Base-by-base conservation (phyloP, 2,329 filamentous ascomycete species). In the Fusarium coicis region DNA sequence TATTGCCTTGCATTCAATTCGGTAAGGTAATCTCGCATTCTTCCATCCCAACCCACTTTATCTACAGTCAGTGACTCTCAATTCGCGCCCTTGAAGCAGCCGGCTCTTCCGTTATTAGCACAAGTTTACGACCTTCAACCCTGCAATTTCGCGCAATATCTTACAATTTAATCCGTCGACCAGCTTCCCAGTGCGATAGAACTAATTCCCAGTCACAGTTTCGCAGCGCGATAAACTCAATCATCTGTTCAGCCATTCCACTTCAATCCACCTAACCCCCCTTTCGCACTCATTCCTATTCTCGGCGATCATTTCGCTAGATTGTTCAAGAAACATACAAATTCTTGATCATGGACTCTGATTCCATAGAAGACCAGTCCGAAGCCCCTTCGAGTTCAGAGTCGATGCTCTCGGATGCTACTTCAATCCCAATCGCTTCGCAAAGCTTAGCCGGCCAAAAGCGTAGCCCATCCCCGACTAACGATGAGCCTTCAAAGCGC, bases 131-230 rank as follows among this genome's bases (percentile, higher is more conserved):
- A n/a, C 39, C 39, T 26, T 44, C 42, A 44, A 8, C 19, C 7
- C 18, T 12, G 26, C 10, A 5, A 44, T 43, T 42, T n/a, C 21
- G 1, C 21, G 4, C 7, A 42, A 11, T 18, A 44, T 44, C 7
- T 9, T 44, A 2, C 0, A n/a, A 0, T 26, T 44, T 6, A 26
- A 0, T 16, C n/a, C 10, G 0, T 44, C 16, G 42, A 44, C 43
- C 7, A 26, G 23, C 42, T 1, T 19, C 16, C 42, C 42, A 44
- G 0, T 1, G 21, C 10, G 5, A 0, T 18, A 18, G 0, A 44
- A 44, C 1, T 10, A 2, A 11, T 12, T 0, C 10, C 42, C 43
- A 44, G 16, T 26, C 11, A 14, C 10, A 0, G 4, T 44, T 44
- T 44, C 23, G 11, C 23, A 14, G 1, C 1, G 16, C 7, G 43